Evolutionary conservation across 176 grass and related monocot species (phyloP).

Genomic region (Ensete glaucum): DNA sequence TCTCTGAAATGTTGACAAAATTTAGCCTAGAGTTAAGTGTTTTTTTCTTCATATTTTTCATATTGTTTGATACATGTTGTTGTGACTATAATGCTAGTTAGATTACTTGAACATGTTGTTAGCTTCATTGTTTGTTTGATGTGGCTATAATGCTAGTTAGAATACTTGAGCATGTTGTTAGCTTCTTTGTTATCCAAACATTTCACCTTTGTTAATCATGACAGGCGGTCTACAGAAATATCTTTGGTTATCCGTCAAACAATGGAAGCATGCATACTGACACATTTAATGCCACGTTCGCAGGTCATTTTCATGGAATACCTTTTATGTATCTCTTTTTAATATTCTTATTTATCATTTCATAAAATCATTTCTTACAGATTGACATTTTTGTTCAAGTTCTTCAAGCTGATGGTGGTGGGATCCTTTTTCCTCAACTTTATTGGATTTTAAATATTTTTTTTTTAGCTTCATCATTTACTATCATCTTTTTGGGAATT

Average conservation of each 20-base stretch:
- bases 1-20: no score
- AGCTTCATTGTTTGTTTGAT: background rate
- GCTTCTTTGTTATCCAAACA: background rate
- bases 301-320: conserved; percentile 37
- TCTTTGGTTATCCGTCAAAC: conserved; percentile 94
- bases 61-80: background rate
- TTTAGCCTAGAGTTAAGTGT: no score
- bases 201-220: conserved; percentile 3
- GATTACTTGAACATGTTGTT: background rate
- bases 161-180: background rate
- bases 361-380: conserved; percentile 29
- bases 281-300: conserved; percentile 75
- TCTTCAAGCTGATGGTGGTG: conserved; percentile 98
- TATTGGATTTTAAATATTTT: conserved; percentile 12
- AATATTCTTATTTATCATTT: conserved; percentile 4
- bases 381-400: conserved; percentile 98
- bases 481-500: background rate
- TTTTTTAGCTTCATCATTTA: conserved; percentile 1
- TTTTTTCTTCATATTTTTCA: no score
- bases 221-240: conserved; percentile 93
- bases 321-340: background rate
- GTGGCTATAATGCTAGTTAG: background rate
- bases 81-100: background rate
- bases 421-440: background rate
- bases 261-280: conserved; percentile 89